Evolutionary conservation across 495 filamentous ascomycete genomes (phyloP).

Genomic region (Hyaloscypha hepaticicola): DNA sequence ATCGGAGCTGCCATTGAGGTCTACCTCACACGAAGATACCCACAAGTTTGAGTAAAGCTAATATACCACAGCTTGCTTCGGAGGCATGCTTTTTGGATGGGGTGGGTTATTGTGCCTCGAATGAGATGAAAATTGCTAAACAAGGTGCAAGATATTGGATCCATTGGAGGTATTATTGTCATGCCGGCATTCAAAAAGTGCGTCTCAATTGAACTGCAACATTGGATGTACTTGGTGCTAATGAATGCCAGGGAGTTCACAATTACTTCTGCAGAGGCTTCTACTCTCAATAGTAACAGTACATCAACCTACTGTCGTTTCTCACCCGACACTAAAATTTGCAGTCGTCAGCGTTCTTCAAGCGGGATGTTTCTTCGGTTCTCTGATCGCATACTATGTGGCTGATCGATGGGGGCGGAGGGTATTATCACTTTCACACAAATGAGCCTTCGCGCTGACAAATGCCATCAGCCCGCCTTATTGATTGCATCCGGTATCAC

Average conservation of each 20-base stretch:
- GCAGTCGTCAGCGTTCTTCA: conserved; percentile 67
- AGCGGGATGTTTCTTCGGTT: conserved; percentile 63
- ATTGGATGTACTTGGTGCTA: not conserved
- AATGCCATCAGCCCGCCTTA: conserved; percentile 30
- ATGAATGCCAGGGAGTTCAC: conserved; percentile 19
- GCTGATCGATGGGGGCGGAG: conserved; percentile 59
- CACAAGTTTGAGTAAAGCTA: not conserved
- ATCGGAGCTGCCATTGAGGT: too few relatives aligned
- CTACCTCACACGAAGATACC: not conserved
- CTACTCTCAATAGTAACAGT: conserved; percentile 48
- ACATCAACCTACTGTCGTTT: conserved; percentile 30
- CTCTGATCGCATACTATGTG: conserved; percentile 54
- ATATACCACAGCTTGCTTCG: conserved; percentile 52
- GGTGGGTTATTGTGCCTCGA: conserved; percentile 33
- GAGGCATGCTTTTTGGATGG: conserved; percentile 72
- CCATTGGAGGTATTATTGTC: conserved; percentile 64
- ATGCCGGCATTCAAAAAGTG: conserved; percentile 47
- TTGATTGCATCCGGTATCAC: conserved; percentile 41
- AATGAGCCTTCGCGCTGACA: not conserved
- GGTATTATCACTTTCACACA: conserved; percentile 27
- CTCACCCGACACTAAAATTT: conserved; percentile 33
- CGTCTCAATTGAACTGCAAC: not conserved
- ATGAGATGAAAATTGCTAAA: not conserved
- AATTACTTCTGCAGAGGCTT: conserved; percentile 28
- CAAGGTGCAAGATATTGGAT: conserved; percentile 46